Evolutionary conservation across 1,284 basidiomycete species (phyloP).

Genomic region (Ganoderma lucidum): DNA sequence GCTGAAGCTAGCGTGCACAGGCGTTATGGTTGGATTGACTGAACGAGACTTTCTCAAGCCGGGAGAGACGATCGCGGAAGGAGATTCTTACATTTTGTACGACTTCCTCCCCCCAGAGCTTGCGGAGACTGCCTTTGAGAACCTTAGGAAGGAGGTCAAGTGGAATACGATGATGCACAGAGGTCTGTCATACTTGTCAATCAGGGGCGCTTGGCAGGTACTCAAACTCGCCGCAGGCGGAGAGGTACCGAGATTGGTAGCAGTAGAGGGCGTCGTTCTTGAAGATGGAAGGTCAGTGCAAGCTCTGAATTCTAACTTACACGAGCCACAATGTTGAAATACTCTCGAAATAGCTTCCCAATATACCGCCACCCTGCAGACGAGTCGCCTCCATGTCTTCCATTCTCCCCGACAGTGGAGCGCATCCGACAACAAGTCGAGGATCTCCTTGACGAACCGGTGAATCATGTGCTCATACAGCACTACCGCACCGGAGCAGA

Average conservation of each 20-base stretch:
- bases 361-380: conserved; percentile 83
- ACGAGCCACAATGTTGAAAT: background rate
- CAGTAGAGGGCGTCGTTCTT: conserved; percentile 69
- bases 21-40: background rate
- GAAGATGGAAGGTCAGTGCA: conserved; percentile 66
- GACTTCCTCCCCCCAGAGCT: conserved; percentile 63
- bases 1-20: background rate
- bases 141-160: conserved; percentile 64
- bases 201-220: background rate
- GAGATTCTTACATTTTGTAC: conserved; percentile 65
- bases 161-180: conserved; percentile 79
- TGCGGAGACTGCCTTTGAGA: conserved; percentile 61
- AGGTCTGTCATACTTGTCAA: conserved; percentile 48
- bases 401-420: conserved; percentile 72
- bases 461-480: conserved; percentile 83
- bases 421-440: conserved; percentile 69
- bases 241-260: conserved; percentile 78
- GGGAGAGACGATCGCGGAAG: conserved; percentile 61
- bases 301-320: too few relatives aligned
- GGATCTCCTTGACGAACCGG: conserved; percentile 58
- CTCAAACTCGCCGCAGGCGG: conserved; percentile 55
- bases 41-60: conserved; percentile 38
- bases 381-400: conserved; percentile 67
- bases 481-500: conserved; percentile 77
- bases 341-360: conserved; percentile 58